A percentile compares a stretch with the other conserved stretches of the same genome.
These are phyloP conservation scores for Rhizopus delemar DNA, from an alignment of 371 early-diverging fungal genomes.

Conservation along the genomic window DNA sequence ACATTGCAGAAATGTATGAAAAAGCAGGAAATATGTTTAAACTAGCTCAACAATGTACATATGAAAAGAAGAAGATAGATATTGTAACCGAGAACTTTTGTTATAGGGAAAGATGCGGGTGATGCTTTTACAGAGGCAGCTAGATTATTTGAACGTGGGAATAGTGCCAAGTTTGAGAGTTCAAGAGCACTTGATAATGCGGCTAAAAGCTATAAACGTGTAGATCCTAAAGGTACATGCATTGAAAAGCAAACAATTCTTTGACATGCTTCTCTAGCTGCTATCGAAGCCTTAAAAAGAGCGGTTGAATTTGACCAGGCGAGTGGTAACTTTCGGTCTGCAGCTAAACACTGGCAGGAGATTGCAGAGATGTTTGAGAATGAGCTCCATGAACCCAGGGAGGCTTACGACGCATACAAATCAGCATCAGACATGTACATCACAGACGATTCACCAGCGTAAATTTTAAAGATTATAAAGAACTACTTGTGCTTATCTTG, in stretches of 20 bases:
- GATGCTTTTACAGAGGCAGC: constrained; percentile 89
- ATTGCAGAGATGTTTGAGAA: constrained; percentile 90
- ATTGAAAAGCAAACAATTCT: neutral
- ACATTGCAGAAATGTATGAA: constrained; percentile 90
- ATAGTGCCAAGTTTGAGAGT: constrained; percentile 69
- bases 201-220: constrained; percentile 86
- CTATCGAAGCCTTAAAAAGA: constrained; percentile 69
- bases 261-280: constrained; percentile 52
- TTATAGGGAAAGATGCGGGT: constrained; percentile 87
- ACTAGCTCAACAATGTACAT: constrained; percentile 80
- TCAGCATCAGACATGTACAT: constrained; percentile 90
- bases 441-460: constrained; percentile 91
- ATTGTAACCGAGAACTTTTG: neutral
- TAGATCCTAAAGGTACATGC: constrained; percentile 70
- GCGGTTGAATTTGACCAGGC: constrained; percentile 83
- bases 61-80: neutral
- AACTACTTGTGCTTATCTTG: neutral
- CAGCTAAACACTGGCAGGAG: constrained; percentile 91
- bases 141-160: constrained; percentile 49
- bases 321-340: constrained; percentile 86
- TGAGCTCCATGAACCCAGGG: constrained; percentile 74
- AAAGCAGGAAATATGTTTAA: constrained; percentile 92
- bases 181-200: constrained; percentile 79
- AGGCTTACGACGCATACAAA: constrained; percentile 85
- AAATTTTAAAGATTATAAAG: constrained; percentile 30